Base-by-base conservation (phyloP, 1,139 yeast species). In the Zygosaccharomyces sapae region DNA sequence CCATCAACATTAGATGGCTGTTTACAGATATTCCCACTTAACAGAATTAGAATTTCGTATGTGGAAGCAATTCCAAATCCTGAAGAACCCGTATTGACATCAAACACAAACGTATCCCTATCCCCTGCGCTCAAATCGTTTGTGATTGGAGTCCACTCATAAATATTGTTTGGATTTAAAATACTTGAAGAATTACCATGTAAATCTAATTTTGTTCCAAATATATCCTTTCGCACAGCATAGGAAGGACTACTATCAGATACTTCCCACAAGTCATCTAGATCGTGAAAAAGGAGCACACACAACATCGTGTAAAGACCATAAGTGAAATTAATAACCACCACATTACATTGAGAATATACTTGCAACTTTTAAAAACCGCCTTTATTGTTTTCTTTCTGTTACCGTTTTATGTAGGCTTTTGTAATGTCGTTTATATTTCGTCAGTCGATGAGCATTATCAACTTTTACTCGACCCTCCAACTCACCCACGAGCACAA, bases 11-110 rank as follows among this genome's bases (percentile, higher is more conserved):
- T 51, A 13, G 50, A 49, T 0, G 87, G 86, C 48, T 76, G 69
- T 6, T 66, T 57, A 55, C 86, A 80, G 8, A 82, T 68, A 53
- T 80, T 80, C 1, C 85, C 87, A 18, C 84, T 77, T 4, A 82
- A 54, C 53, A 80, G 81, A 44, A 81, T 71, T 55, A 81, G 68
- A 43, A 75, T 69, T 58, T 81, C 79, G 58, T 76, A 79, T 50
- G 60, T 54, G 20, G 61, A 57, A 8, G 61, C 51, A 40, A 59
- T 51, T 4, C 53, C 50, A 20, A 36, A 41, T 4, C 57, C 54
- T 1, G 55, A 39, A 4, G 53, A 44, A 12, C 51, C 48, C 3
- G 55, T 30, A 40, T 58, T 51, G 8, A 64, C 50, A 4, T 50
- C 33, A 37, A 63, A 64, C 4, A 54, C 51, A 43, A 55, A 63